Percentiles rank a stretch among this genome's conserved stretches.
phyloP scores from a whole-genome alignment of 345 rosid species.

The Euclidium syriacum region DNA sequence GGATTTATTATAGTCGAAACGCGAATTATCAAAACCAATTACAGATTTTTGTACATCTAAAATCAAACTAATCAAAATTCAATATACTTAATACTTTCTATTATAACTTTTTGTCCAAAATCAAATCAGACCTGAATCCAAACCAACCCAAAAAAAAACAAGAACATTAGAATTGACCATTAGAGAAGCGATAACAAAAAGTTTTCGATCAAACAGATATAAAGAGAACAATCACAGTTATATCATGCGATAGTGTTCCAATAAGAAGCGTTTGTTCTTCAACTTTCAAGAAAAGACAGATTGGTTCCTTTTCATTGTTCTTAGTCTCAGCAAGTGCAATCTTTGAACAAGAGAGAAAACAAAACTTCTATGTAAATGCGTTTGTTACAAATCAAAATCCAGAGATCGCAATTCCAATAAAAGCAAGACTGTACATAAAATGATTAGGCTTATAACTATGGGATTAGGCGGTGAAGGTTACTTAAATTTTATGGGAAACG shows the following conservation, averaged over 20 bases:
- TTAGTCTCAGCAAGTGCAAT: conserved; percentile 55
- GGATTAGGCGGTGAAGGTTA: too few species aligned
- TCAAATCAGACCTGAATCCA: too few species aligned
- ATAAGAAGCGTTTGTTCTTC: conserved; percentile 47
- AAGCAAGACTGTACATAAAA: conserved; percentile 30
- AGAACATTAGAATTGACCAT: not conserved
- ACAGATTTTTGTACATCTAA: too few species aligned
- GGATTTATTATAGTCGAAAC: too few species aligned
- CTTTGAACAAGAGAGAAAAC: conserved; percentile 29
- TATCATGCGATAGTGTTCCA: conserved; percentile 57
- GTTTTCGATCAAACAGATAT: not conserved
- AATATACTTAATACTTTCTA: too few species aligned
- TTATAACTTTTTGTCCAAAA: too few species aligned
- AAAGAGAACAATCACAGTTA: not conserved
- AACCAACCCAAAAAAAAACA: too few species aligned
- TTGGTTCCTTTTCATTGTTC: conserved; percentile 37
- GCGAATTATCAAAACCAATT: too few species aligned
- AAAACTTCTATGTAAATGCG: not conserved
- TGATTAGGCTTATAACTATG: too few species aligned
- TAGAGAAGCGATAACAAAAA: not conserved
- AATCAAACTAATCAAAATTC: too few species aligned
- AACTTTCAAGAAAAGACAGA: conserved; percentile 32
- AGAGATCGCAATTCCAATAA: not conserved
- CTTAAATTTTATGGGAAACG: too few species aligned
- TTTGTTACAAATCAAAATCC: not conserved